Conservation (phyloP, 1,284 basidiomycete genomes). For the Rhodotorula sp. region DNA sequence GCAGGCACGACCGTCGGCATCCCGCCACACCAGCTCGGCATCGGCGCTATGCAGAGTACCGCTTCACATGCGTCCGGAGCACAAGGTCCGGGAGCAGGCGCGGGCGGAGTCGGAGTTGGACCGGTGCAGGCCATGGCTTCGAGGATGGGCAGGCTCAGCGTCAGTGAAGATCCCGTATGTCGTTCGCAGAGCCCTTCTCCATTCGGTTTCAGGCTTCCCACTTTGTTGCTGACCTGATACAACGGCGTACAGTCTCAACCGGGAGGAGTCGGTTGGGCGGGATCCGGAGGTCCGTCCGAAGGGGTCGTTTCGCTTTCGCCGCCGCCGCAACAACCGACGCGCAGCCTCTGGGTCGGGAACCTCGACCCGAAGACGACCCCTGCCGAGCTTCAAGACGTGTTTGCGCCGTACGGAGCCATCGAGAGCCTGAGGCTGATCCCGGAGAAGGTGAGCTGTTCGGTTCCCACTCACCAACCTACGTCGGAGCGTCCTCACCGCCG, state of each 20-base stretch:
- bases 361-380: constrained; percentile 89
- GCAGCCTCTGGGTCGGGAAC: constrained; percentile 97
- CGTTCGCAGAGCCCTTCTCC: neutral
- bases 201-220: neutral
- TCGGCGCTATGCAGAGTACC: constrained; percentile 4
- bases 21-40: constrained; percentile 15
- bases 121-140: constrained; percentile 22
- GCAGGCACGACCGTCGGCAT: constrained; percentile 42
- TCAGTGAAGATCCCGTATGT: constrained; percentile 30
- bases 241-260: neutral
- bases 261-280: constrained; percentile 4
- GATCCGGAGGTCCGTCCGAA: constrained; percentile 37
- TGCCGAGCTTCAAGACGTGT: constrained; percentile 90
- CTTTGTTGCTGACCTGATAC: neutral
- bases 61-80: neutral
- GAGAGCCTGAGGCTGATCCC: constrained; percentile 90
- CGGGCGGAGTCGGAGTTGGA: neutral
- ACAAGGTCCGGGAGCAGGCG: neutral
- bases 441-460: constrained; percentile 72
- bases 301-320: constrained; percentile 35
- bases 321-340: constrained; percentile 74
- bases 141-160: constrained; percentile 22
- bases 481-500: neutral
- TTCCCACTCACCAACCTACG: neutral
- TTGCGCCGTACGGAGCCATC: constrained; percentile 93